phyloP scores from a whole-genome alignment of 2,329 filamentous ascomycete species.

The Daldinia eschscholtzii region DNA sequence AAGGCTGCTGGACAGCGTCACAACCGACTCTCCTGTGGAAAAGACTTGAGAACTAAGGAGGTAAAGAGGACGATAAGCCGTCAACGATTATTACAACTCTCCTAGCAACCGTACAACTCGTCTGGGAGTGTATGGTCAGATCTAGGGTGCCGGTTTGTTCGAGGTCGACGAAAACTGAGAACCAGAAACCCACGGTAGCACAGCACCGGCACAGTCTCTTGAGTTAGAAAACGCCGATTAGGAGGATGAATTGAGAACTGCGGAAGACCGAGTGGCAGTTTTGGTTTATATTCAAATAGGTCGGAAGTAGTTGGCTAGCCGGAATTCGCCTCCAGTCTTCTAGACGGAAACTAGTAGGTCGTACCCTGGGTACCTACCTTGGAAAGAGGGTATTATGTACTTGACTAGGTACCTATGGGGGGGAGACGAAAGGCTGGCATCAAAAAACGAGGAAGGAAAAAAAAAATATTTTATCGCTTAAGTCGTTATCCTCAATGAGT shows the following conservation, averaged over 20 bases:
- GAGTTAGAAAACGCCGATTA: conserved; percentile 17
- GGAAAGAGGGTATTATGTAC: conserved; percentile 7
- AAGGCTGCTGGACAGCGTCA: neutral
- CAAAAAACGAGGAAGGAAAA: conserved; percentile 3
- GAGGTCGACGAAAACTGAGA: conserved; percentile 11
- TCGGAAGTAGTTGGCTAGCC: neutral
- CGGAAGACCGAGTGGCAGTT: neutral
- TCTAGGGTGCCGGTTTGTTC: neutral
- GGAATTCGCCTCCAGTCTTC: conserved; percentile 27
- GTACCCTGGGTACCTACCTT: conserved; percentile 12
- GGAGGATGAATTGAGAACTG: conserved; percentile 14
- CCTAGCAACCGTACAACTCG: neutral
- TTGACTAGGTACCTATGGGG: conserved; percentile 9
- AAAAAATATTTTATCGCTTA: conserved; percentile 23
- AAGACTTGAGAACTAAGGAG: neutral
- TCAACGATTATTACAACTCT: neutral
- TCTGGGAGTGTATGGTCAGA: neutral
- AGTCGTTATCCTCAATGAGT: conserved; percentile 17
- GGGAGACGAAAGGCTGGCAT: conserved; percentile 2
- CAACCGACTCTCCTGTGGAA: neutral
- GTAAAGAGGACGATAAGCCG: neutral
- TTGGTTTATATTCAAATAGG: conserved; percentile 4
- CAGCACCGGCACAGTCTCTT: conserved; percentile 27
- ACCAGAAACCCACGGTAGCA: conserved; percentile 29
- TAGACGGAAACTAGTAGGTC: conserved; percentile 5